A percentile compares a stretch with the other conserved stretches of the same genome.
Conservation (phyloP, 768 basidiomycete genomes). For the Boletus sp. region DNA sequence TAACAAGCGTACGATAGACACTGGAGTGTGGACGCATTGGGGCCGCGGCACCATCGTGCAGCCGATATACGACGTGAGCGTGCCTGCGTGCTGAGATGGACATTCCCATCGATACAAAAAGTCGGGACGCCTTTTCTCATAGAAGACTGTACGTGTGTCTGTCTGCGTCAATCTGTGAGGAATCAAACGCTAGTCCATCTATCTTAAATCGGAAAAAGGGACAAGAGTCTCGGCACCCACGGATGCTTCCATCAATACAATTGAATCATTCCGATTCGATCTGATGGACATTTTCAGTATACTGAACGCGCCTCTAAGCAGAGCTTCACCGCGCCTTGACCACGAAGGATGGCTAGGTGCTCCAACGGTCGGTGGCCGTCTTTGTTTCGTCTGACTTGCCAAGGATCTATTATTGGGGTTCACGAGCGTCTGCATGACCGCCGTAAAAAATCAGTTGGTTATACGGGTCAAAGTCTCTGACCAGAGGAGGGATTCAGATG, state of each 20-base stretch:
- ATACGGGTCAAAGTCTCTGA: background rate
- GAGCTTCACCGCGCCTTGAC: background rate
- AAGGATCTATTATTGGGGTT: background rate
- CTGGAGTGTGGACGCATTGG: background rate
- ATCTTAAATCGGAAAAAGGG: constrained; percentile 19
- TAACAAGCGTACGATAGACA: background rate
- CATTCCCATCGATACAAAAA: background rate
- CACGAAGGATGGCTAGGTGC: background rate
- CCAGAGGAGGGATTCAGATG: background rate
- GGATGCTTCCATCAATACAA: constrained; percentile 8
- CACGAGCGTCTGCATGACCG: background rate
- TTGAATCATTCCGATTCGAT: background rate
- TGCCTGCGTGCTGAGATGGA: background rate
- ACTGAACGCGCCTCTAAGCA: background rate
- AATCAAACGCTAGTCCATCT: background rate
- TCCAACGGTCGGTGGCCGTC: constrained; percentile 12
- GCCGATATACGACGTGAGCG: background rate
- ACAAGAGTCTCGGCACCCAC: constrained; percentile 6
- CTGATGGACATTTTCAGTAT: constrained; percentile 4
- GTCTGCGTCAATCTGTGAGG: constrained; percentile 9
- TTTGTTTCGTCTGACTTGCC: constrained; percentile 1
- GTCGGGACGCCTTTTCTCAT: background rate
- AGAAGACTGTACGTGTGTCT: background rate
- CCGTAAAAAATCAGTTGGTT: constrained; percentile 4
- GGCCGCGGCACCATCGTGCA: background rate